Conservation (phyloP, 2,329 filamentous ascomycete genomes). For the Thermoascus crustaceus region DNA sequence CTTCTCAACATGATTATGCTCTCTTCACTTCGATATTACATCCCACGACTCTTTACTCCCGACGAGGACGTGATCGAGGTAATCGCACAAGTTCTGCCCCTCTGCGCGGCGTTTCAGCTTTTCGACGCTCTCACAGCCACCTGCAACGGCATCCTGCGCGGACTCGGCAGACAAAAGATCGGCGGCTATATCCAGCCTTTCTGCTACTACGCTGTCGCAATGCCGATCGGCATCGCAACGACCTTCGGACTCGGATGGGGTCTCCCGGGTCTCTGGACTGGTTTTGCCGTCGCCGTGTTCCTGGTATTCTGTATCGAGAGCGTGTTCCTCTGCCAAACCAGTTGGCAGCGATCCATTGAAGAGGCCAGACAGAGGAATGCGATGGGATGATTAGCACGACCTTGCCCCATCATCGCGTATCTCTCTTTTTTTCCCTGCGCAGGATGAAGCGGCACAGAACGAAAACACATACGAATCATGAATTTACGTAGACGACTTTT, state of each 20-base stretch:
- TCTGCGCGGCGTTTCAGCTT: slow-evolving; percentile 82
- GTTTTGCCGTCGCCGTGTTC: slow-evolving; percentile 63
- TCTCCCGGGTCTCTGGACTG: slow-evolving; percentile 72
- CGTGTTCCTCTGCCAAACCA: slow-evolving; percentile 47
- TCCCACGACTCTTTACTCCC: slow-evolving; percentile 71
- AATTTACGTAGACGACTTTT: no score
- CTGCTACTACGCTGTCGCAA: slow-evolving; percentile 75
- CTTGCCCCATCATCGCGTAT: not conserved
- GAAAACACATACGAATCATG: not conserved
- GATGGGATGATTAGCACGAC: slow-evolving; percentile 19
- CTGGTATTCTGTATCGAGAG: slow-evolving; percentile 50
- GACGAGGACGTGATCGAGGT: slow-evolving; percentile 61
- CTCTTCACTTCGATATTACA: slow-evolving; percentile 57
- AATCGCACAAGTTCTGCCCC: slow-evolving; percentile 62
- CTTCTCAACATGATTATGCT: slow-evolving; percentile 69
- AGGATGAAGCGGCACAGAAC: no score
- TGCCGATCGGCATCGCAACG: slow-evolving; percentile 73
- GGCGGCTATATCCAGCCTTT: slow-evolving; percentile 83
- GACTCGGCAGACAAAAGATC: slow-evolving; percentile 79
- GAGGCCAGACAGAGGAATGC: slow-evolving; percentile 52
- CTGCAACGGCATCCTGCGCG: slow-evolving; percentile 76
- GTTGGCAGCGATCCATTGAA: slow-evolving; percentile 53
- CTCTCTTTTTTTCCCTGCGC: no score
- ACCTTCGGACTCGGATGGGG: slow-evolving; percentile 72
- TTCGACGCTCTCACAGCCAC: slow-evolving; percentile 74